A percentile compares a stretch with the other conserved stretches of the same genome.
Conservation (phyloP, 2,329 filamentous ascomycete genomes). For the Incumbomyces lentus region DNA sequence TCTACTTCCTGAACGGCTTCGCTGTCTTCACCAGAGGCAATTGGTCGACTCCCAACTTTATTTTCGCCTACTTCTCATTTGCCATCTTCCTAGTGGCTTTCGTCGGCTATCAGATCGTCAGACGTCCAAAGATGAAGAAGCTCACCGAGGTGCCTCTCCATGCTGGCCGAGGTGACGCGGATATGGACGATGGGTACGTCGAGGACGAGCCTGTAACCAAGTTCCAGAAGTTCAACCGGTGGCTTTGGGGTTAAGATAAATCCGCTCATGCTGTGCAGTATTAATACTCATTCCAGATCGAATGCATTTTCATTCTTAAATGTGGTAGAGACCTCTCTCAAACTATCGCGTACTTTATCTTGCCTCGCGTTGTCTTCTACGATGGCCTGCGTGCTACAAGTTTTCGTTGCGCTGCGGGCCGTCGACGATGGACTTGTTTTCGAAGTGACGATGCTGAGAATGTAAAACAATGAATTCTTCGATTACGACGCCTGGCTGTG, state of each 20-base stretch:
- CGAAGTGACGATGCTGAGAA: too few relatives aligned
- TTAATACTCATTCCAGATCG: too few relatives aligned
- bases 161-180: background rate
- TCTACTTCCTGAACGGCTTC: slow-evolving; percentile 12
- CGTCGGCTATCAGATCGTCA: slow-evolving; percentile 9
- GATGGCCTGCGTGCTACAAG: too few relatives aligned
- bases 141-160: slow-evolving; percentile 9
- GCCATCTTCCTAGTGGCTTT: slow-evolving; percentile 10
- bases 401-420: too few relatives aligned
- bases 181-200: background rate
- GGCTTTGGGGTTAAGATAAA: background rate
- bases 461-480: too few relatives aligned
- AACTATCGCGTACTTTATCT: too few relatives aligned
- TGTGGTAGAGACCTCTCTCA: too few relatives aligned
- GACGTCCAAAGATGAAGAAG: slow-evolving; percentile 7
- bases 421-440: too few relatives aligned
- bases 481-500: too few relatives aligned
- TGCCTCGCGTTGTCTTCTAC: too few relatives aligned
- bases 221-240: background rate
- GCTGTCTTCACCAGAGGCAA: slow-evolving; percentile 8
- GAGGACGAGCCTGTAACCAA: background rate
- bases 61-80: slow-evolving; percentile 10
- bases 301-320: too few relatives aligned
- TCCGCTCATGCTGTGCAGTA: too few relatives aligned
- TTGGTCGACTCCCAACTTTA: slow-evolving; percentile 8